Base-by-base conservation (phyloP, 2,329 filamentous ascomycete species). In the Apiospora sp. region DNA sequence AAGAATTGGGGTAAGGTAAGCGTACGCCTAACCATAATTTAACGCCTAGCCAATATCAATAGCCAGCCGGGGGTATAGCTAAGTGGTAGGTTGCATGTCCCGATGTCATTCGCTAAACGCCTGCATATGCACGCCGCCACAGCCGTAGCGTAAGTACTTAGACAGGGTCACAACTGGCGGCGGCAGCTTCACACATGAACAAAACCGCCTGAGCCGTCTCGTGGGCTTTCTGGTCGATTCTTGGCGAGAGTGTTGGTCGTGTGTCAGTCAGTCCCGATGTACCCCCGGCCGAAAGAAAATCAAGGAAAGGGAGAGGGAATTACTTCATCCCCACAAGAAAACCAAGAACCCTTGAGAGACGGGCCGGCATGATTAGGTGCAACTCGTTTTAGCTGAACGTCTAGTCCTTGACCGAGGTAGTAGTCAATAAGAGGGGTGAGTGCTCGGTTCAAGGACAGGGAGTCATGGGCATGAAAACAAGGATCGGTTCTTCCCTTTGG, bases 291-390 rank as follows among this genome's bases (percentile, higher is more conserved):
- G 58, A 13, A 24, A 19, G 24, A 19, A 34, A 37, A 61, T 19
- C 14, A 61, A 27, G 24, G 24, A 54, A 64, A 34, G 8, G 41
- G 41, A 10, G 34, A 64, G 34, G 34, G 58, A 41, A 64, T 64
- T 37, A 24, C 58, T 34, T 64, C 58, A 64, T 64, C 34, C 58
- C 58, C 58, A 64, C 58, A 41, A 64, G 30, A 37, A 37, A 30
- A 30, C 27, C 27, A 30, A 30, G 27, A 30, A 30, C 27, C 54
- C 30, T 37, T 37, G 54, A 10, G 30, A 64, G 8, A 37, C 30
- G 58, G 54, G 3, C 30, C 58, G 58, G 58, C 34, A 41, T 64
- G 58, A 13, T 61, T 64, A 41, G 58, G 58, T 64, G 58, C 58
- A 64, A 41, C 34, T 64, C 34, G 30, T 64, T 64, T 64, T 37